Evolutionary conservation across 495 filamentous ascomycete genomes (phyloP).

Genomic region (Podospora pseudopauciseta): DNA sequence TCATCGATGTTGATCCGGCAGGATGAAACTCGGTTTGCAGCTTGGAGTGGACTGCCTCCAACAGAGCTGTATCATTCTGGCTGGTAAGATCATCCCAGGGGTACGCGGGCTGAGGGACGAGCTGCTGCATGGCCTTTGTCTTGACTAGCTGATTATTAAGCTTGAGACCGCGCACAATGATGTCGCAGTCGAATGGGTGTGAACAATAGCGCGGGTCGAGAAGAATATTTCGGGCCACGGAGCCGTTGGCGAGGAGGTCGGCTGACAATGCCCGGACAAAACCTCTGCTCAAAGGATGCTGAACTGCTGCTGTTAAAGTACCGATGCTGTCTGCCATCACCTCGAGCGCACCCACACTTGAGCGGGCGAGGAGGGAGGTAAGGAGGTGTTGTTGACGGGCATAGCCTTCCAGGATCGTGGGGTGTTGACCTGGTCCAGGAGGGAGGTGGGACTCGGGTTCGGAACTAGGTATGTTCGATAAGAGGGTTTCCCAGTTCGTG

Average conservation of each 20-base stretch:
- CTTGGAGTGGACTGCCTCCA: slow-evolving; percentile 19
- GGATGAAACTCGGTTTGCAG: slow-evolving; percentile 29
- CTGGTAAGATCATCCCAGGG: slow-evolving; percentile 7
- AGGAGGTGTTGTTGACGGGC: slow-evolving; percentile 33
- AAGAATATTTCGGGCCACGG: slow-evolving; percentile 29
- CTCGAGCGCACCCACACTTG: slow-evolving; percentile 27
- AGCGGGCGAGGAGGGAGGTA: slow-evolving; percentile 19
- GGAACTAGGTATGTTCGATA: slow-evolving; percentile 18
- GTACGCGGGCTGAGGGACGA: slow-evolving; percentile 20
- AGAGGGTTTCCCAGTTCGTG: slow-evolving; percentile 24
- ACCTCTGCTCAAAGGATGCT: slow-evolving; percentile 39
- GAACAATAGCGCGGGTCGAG: slow-evolving; percentile 35
- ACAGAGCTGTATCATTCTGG: slow-evolving; percentile 16
- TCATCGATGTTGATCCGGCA: slow-evolving; percentile 45
- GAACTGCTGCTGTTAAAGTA: slow-evolving; percentile 31
- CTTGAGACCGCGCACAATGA: slow-evolving; percentile 26
- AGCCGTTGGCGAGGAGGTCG: slow-evolving; percentile 29
- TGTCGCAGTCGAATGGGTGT: slow-evolving; percentile 32
- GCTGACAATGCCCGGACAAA: slow-evolving; percentile 33
- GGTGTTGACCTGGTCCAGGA: slow-evolving; percentile 32
- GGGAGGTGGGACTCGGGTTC: slow-evolving; percentile 23
- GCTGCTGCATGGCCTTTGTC: slow-evolving; percentile 35
- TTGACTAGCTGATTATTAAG: slow-evolving; percentile 32
- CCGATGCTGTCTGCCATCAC: slow-evolving; percentile 35
- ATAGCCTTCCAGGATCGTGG: slow-evolving; percentile 41